A percentile compares a stretch with the other conserved stretches of the same genome.
Evolutionary conservation across 306 rosid genomes (phyloP).

Genomic region (Trichosanthes truncata): DNA sequence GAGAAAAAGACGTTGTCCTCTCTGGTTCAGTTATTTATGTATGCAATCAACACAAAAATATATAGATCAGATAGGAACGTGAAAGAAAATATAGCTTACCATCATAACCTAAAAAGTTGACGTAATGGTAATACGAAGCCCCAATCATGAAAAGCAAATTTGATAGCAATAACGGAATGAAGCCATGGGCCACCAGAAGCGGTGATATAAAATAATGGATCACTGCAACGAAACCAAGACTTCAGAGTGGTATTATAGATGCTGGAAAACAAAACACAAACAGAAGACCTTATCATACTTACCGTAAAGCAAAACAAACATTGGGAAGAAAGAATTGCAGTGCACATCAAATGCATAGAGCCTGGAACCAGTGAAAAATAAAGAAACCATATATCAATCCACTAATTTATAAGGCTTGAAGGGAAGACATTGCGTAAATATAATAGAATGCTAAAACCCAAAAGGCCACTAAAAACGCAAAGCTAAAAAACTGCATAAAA

Average conservation of each 20-base stretch:
- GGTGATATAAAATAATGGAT: constrained; percentile 95
- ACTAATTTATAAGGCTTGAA: background rate
- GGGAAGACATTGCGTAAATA: background rate
- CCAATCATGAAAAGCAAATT: constrained; percentile 94
- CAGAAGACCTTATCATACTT: constrained; percentile 13
- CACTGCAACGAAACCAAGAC: constrained; percentile 57
- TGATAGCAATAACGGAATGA: constrained; percentile 81
- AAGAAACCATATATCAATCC: background rate
- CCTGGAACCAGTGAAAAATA: constrained; percentile 42
- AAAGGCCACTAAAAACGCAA: background rate
- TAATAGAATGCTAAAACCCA: background rate
- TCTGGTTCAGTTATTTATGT: background rate
- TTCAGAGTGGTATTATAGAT: constrained; percentile 11
- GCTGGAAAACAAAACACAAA: constrained; percentile 10
- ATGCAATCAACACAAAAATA: background rate
- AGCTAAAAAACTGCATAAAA: background rate
- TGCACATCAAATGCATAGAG: constrained; percentile 98
- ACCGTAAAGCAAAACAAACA: constrained; percentile 92
- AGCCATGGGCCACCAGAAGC: constrained; percentile 89
- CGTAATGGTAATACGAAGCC: constrained; percentile 89
- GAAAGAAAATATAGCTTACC: constrained; percentile 38
- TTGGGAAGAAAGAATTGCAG: constrained; percentile 99
- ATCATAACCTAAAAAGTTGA: constrained; percentile 96
- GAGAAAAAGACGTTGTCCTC: background rate
- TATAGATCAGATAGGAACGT: background rate